Conservation (phyloP, 169 alveolate species). For the Eimeria sp. region DNA sequence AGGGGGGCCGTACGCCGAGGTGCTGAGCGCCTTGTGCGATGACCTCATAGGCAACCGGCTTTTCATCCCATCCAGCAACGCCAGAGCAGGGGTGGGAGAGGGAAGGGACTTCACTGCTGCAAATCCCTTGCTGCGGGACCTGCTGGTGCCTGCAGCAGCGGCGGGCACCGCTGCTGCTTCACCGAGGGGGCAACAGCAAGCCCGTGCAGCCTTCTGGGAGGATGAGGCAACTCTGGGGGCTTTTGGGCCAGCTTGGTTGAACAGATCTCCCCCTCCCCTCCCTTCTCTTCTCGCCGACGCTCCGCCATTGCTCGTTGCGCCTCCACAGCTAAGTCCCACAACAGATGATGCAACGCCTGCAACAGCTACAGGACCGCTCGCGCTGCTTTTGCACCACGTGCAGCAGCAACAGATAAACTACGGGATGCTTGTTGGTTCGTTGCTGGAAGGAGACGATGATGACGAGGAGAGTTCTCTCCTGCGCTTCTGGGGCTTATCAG, state of each 20-base stretch:
- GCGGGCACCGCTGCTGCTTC: too few species aligned
- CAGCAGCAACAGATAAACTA: neutral
- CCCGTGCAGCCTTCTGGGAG: neutral
- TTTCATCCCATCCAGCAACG: constrained; percentile 62
- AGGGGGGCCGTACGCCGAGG: constrained; percentile 82
- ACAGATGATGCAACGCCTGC: neutral
- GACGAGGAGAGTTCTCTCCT: neutral
- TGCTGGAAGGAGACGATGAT: neutral
- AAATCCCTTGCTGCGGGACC: constrained; percentile 63
- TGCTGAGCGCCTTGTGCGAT: constrained; percentile 73
- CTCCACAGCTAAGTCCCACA: neutral
- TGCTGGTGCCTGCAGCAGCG: constrained; percentile 67
- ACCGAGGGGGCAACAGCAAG: neutral
- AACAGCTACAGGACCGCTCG: too few species aligned
- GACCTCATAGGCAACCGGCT: constrained; percentile 46
- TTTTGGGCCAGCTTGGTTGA: neutral
- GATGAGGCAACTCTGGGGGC: constrained; percentile 24
- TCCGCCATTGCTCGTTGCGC: neutral
- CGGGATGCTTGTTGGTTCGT: neutral
- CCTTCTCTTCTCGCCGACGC: constrained; percentile 38
- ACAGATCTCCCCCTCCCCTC: neutral
- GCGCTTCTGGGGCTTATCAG: constrained; percentile 23
- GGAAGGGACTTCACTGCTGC: constrained; percentile 62
- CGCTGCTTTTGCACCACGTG: too few species aligned
- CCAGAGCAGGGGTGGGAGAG: constrained; percentile 73